These are phyloP conservation scores for Fomitopsis palustris DNA, from an alignment of 1,284 basidiomycete genomes.

Conservation along the genomic window DNA sequence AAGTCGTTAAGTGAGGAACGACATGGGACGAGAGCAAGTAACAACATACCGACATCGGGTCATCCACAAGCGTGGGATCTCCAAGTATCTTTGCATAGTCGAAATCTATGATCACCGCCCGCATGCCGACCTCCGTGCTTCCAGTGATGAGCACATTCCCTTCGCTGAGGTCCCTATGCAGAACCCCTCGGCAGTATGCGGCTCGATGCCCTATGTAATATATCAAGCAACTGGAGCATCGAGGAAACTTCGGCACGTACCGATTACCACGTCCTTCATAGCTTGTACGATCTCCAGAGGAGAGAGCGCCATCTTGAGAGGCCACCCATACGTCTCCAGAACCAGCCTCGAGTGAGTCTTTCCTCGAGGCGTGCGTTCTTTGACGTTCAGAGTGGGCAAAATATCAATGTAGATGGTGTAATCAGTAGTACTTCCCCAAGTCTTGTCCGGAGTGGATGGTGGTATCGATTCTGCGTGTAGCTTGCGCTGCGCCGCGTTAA, in stretches of 20 bases:
- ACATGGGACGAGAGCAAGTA: neutral
- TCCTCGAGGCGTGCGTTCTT: neutral
- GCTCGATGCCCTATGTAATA: neutral
- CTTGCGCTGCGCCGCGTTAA: neutral
- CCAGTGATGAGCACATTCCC: neutral
- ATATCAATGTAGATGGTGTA: neutral
- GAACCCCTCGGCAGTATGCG: neutral
- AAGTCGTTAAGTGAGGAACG: neutral
- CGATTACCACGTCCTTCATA: neutral
- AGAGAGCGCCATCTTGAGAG: neutral
- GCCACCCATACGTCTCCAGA: neutral
- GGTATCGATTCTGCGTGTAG: neutral
- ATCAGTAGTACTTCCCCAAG: neutral
- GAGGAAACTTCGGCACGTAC: neutral
- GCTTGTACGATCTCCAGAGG: neutral
- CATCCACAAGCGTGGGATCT: neutral
- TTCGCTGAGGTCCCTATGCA: too few relatives aligned
- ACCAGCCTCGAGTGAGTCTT: neutral
- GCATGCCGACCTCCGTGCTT: neutral
- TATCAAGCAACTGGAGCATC: neutral
- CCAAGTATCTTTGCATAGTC: neutral
- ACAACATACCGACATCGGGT: neutral
- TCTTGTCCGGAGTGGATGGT: neutral
- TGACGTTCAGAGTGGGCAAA: neutral
- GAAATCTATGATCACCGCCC: neutral